These are phyloP conservation scores for Pseudocercospora vitis DNA, from an alignment of 2,329 filamentous ascomycete genomes.

Conservation along the genomic window DNA sequence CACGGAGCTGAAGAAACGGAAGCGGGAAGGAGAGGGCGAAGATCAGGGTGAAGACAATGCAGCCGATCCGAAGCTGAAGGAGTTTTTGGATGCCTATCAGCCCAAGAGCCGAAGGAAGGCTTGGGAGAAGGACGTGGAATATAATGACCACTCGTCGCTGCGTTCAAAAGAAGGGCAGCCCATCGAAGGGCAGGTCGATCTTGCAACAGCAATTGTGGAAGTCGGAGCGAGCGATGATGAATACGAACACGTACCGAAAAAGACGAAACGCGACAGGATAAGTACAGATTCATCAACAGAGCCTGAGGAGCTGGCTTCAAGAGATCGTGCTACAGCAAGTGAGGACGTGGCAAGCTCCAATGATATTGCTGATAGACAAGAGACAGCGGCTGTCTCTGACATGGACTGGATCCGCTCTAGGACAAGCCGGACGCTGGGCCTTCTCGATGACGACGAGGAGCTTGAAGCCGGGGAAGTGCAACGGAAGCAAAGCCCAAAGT, in stretches of 20 bases:
- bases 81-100: slow-evolving; percentile 83
- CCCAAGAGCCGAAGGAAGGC: slow-evolving; percentile 48
- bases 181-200: neutral
- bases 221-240: slow-evolving; percentile 64
- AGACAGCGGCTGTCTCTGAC: slow-evolving; percentile 60
- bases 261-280: slow-evolving; percentile 38
- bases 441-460: slow-evolving; percentile 69
- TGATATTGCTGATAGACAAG: neutral
- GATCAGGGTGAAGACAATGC: slow-evolving; percentile 31
- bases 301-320: too few relatives aligned
- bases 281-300: slow-evolving; percentile 6
- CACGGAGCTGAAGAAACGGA: slow-evolving; percentile 65
- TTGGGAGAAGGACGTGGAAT: slow-evolving; percentile 58
- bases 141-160: neutral
- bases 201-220: slow-evolving; percentile 28
- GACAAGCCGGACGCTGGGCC: slow-evolving; percentile 80
- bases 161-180: neutral
- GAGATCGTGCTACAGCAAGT: slow-evolving; percentile 1
- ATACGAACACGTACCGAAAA: slow-evolving; percentile 64
- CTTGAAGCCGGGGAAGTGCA: slow-evolving; percentile 27
- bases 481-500: neutral
- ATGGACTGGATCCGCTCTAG: slow-evolving; percentile 89
- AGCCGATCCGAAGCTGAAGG: slow-evolving; percentile 76
- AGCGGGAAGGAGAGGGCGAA: slow-evolving; percentile 56
- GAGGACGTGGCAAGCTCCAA: slow-evolving; percentile 23